Evolutionary conservation across 306 rosid species (phyloP), one percentile per base, ranked within the genome.

Genomic region (Quercus engelmannii): DNA sequence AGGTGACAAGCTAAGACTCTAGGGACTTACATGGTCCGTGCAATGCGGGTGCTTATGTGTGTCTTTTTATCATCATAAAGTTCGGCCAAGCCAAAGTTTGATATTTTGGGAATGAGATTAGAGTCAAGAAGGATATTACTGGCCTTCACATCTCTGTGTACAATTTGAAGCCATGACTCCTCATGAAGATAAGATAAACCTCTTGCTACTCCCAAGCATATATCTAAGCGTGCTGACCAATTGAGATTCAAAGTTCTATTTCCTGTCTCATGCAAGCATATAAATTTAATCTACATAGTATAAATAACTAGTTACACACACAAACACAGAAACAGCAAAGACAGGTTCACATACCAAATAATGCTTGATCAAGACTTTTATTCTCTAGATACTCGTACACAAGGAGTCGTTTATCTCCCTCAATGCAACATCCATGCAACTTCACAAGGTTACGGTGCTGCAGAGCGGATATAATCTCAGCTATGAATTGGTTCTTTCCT

Each of bases 391-490:
- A 94, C 86, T 94, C 96, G 6, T 90, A 94, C 31, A 94, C 95
- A 58, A 94, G 93, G 78, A 92, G 98, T 58, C 89, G 78, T 70
- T 89, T 85, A 56, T 72, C 79, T 61, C 94, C 97, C 65, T 94
- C 92, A 20, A 87, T 69, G 85, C 98, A 94, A 76, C 92, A 94
- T 62, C 98, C 97, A 13, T 85, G 85, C 71, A 94, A 74, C 75
- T 86, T 89, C 74, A 94, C 98, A 46, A 92, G 89, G 85, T 92
- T 94, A 38, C 89, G 91, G 73, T 94, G 98, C 80, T 90, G 97
- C 51, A 94, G 96, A 8, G 92, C 86, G 43, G 98, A 92, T 84
- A 91, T 90, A 79, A 94, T 92, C 86, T 94, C 98, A 55, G 96
- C 55, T 65, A 91, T 86, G 80, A 93, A 93, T 71, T 93, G 98